phyloP scores from a whole-genome alignment of 2,329 filamentous ascomycete species.

The Aspergillus pseudonomiae region DNA sequence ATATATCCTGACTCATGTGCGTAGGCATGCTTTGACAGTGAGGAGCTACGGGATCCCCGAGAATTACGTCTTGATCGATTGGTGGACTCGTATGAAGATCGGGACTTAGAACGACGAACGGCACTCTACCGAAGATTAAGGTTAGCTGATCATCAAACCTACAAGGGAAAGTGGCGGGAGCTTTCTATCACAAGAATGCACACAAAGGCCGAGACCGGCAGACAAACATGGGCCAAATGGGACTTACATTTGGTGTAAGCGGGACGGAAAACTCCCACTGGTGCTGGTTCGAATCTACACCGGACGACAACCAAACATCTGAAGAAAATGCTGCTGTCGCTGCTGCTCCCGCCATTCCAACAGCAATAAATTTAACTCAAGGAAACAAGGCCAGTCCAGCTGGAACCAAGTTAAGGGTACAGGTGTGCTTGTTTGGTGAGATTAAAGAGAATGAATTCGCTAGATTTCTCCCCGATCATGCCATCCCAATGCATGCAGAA shows the following conservation, averaged over 20 bases:
- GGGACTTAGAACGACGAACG: slow-evolving; percentile 34
- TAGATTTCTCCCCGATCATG: slow-evolving; percentile 26
- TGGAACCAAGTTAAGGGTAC: slow-evolving; percentile 28
- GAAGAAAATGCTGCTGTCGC: slow-evolving; percentile 40
- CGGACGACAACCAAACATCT: slow-evolving; percentile 43
- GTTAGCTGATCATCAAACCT: background rate
- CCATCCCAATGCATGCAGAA: slow-evolving; percentile 31
- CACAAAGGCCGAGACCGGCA: background rate
- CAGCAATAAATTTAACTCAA: slow-evolving; percentile 18
- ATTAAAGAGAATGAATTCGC: slow-evolving; percentile 21
- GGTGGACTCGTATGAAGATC: slow-evolving; percentile 43
- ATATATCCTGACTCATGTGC: slow-evolving; percentile 34
- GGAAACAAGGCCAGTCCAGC: slow-evolving; percentile 38
- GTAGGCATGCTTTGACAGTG: slow-evolving; percentile 36
- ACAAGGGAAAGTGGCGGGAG: background rate
- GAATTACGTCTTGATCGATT: slow-evolving; percentile 29
- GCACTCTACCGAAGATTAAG: slow-evolving; percentile 28
- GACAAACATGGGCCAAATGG: background rate
- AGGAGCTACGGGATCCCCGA: slow-evolving; percentile 44
- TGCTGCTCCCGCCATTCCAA: slow-evolving; percentile 46
- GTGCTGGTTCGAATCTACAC: slow-evolving; percentile 32
- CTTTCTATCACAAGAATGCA: background rate
- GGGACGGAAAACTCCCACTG: slow-evolving; percentile 46
- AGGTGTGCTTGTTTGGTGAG: slow-evolving; percentile 9
- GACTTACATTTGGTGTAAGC: slow-evolving; percentile 36